Evolutionary conservation across 1,284 basidiomycete genomes (phyloP), one percentile per base, ranked within the genome.

Genomic region (Pyrrhoderma noxium): DNA sequence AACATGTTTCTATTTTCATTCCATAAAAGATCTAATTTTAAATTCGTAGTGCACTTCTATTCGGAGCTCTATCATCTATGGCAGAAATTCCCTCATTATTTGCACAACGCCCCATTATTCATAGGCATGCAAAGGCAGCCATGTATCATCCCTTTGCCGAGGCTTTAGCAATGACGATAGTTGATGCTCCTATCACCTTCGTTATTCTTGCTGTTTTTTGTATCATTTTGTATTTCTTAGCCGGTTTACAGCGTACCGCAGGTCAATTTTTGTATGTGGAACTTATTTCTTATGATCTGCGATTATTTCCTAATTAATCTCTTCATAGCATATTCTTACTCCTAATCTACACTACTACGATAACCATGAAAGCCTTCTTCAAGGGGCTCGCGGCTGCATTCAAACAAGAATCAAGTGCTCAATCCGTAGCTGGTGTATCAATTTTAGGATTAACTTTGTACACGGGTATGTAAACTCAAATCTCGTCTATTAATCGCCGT

Each of bases 61-160:
- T 80, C 61, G 67, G 72, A 5, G 76, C 76, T 1, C 62, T 82
- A 8, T 67, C 71, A 23, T 69, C 72, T n/a, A 78, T 81, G 76
- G 73, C 84, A 14, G 89, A 93, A 64, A 85, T 90, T 42, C 80
- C 84, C 0, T 74, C 82, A 0, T 71, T 87, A 3, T 89, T 82
- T 64, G 65, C 72, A 2, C 84, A 89, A 59, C 80, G 88, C 23
- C 80, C 84, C 0, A 88, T 92, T 49, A 74, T 89, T 3, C 70
- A 74, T 18, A 75, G 78, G 37, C 81, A 82, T 52, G 65, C 73
- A 51, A 74, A 74, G 46, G 74, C 75, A 0, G 81, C 79, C 2
- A 70, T 83, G 60, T 83, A 85, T 57, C 80, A 82, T 54, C 82
- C 81, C 0, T 82, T 81, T 62, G 68, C 82, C 22, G 81, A 84